Base-by-base conservation (phyloP, 179 eudicot genomes). In the Heliamphora pulchella region DNA sequence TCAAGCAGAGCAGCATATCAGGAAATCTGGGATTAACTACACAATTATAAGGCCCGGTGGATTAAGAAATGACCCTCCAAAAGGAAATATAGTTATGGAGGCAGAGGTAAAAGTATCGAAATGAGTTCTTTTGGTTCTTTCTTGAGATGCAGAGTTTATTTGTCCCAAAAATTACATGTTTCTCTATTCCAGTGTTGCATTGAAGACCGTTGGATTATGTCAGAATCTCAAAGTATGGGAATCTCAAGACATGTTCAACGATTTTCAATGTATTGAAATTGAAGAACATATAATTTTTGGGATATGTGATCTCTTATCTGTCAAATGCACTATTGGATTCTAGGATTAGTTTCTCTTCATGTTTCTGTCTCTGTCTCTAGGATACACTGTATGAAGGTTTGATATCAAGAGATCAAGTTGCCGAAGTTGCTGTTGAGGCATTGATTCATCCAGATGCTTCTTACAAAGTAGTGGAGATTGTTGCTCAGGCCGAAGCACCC, bases 11-110 rank as follows among this genome's bases (percentile, higher is more conserved):
- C 82, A 89, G 51, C 80, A 91, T 63, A 93, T 94, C 39, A 83
- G 97, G 71, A 88, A 82, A 85, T 94, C 98, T 55, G 98, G 97
- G 62, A 93, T 94, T 57, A 89, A 93, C 82, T 94, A 91, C 88
- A 93, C 98, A 0, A 94, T 94, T 9, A 64, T 94, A 71, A 91
- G 98, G 84, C 98, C 98, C 17, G 98, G 98, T 74, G 97, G 98
- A 43, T 85, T 93, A 51, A 88, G 65, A 81, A 93, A 93, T 81
- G 97, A 93, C 82, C 98, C 98, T 5, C 97, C 98, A 50, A 88
- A 83, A 69, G 97, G 98, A 74, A 94, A 93, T 53, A 89, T 94
- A 65, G 87, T 94, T 57, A 89, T 93, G 97, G 97, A 93, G 80
- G 93, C 92, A 10, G 97, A 94, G 98, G 98, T 94, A 80, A 75